phyloP scores from a whole-genome alignment of 768 basidiomycete species.

The Tylopilus sp. region DNA sequence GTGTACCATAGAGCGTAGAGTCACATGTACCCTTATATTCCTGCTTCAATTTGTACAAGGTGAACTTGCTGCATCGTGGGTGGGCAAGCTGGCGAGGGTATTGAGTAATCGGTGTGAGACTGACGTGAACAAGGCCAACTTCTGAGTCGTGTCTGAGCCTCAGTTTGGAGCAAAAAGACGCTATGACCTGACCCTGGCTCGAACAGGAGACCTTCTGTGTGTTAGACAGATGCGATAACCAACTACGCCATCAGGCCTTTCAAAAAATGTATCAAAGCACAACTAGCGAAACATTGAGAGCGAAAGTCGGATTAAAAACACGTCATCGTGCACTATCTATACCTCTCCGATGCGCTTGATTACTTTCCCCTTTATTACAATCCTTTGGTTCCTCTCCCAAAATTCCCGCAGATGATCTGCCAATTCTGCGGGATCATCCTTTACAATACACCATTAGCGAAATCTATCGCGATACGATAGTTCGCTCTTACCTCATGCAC shows the following conservation, averaged over 20 bases:
- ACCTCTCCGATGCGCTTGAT: constrained; percentile 55
- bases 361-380: constrained; percentile 49
- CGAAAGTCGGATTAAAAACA: no score
- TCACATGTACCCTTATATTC: constrained; percentile 20
- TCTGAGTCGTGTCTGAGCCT: no score
- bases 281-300: no score
- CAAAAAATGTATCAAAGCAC: no score
- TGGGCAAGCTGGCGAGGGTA: no score
- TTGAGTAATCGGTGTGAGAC: no score
- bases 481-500: constrained; percentile 70
- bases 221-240: constrained; percentile 82
- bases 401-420: constrained; percentile 85
- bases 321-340: no score
- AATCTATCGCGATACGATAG: neutral
- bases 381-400: constrained; percentile 83
- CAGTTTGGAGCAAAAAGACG: neutral
- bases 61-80: no score
- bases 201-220: constrained; percentile 73
- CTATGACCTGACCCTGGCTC: constrained; percentile 49
- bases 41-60: constrained; percentile 8
- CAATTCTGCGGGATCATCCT: constrained; percentile 81
- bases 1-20: constrained; percentile 25
- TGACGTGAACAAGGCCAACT: no score
- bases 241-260: constrained; percentile 40
- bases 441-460: constrained; percentile 29